Evolutionary conservation across 176 grass and related monocot species (phyloP).

Genomic region (Oryza rufipogon): DNA sequence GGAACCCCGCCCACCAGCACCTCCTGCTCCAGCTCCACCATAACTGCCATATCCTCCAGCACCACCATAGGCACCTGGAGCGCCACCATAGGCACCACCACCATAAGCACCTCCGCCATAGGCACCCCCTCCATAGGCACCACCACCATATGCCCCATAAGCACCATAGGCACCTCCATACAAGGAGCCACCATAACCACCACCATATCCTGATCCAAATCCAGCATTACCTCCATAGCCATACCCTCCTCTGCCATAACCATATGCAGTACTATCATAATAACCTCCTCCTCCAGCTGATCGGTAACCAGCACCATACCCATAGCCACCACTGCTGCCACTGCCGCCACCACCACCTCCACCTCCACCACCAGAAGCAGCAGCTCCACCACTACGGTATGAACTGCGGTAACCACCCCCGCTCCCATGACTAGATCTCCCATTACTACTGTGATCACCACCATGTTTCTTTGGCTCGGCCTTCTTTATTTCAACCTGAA

Average conservation of each 20-base stretch:
- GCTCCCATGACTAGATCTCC: conserved; percentile 50
- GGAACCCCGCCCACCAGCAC: conserved; percentile 56
- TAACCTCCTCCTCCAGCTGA: conserved; percentile 53
- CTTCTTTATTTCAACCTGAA: conserved; percentile 99
- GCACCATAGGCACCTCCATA: conserved; percentile 70
- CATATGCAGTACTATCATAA: conserved; percentile 60
- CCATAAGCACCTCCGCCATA: conserved; percentile 57
- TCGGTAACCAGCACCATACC: conserved; percentile 53
- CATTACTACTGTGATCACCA: conserved; percentile 64
- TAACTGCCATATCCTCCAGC: conserved; percentile 49
- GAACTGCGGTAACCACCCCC: conserved; percentile 57
- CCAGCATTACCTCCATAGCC: conserved; percentile 59
- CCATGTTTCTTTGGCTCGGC: conserved; percentile 93
- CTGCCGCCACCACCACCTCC: not conserved
- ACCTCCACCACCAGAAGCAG: not conserved
- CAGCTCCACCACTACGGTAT: conserved; percentile 45
- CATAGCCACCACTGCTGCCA: conserved; percentile 39
- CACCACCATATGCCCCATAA: conserved; percentile 53
- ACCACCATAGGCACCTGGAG: conserved; percentile 53
- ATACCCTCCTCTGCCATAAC: conserved; percentile 74
- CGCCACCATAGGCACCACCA: conserved; percentile 46
- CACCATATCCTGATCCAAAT: conserved; percentile 62
- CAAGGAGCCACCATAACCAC: conserved; percentile 72
- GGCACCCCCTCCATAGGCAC: conserved; percentile 43
- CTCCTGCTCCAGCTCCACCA: conserved; percentile 44